Evolutionary conservation across 805 yeast genomes (phyloP).

Genomic region (Starmerella sp.): DNA sequence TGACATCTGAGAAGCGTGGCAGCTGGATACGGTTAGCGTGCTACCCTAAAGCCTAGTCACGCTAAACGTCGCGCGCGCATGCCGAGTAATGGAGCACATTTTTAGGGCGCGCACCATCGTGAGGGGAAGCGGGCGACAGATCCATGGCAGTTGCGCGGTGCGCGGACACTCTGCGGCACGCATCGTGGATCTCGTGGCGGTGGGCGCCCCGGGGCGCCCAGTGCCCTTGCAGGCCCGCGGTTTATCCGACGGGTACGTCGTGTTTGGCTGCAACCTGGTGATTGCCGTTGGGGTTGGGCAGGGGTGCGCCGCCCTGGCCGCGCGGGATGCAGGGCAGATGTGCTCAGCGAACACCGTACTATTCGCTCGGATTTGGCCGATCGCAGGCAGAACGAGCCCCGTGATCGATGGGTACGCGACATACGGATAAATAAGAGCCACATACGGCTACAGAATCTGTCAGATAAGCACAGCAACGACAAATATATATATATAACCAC

Average conservation of each 20-base stretch:
- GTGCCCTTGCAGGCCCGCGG: not conserved
- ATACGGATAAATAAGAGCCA: constrained; percentile 1
- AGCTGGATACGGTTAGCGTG: too few relatives aligned
- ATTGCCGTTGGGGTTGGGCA: constrained; percentile 3
- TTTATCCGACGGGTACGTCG: not conserved
- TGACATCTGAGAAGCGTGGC: too few relatives aligned
- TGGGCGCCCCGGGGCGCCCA: too few relatives aligned
- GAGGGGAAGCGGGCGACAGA: too few relatives aligned
- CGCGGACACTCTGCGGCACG: too few relatives aligned
- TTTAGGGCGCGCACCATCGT: too few relatives aligned
- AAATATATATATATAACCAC: not conserved
- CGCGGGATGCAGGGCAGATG: not conserved
- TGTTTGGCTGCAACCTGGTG: not conserved
- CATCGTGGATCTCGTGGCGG: too few relatives aligned
- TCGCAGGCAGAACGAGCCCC: constrained; percentile 8
- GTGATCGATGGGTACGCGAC: constrained; percentile 1
- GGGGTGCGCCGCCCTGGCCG: not conserved
- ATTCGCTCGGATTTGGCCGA: constrained; percentile 5
- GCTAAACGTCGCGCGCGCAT: too few relatives aligned
- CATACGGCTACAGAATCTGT: not conserved
- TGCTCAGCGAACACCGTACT: not conserved
- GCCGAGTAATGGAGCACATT: too few relatives aligned
- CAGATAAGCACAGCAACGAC: constrained; percentile 1
- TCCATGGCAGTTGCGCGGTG: too few relatives aligned
- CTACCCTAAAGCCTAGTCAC: too few relatives aligned